Base-by-base conservation (phyloP, 2,329 filamentous ascomycete species). In the Ceratocystis colombiana region DNA sequence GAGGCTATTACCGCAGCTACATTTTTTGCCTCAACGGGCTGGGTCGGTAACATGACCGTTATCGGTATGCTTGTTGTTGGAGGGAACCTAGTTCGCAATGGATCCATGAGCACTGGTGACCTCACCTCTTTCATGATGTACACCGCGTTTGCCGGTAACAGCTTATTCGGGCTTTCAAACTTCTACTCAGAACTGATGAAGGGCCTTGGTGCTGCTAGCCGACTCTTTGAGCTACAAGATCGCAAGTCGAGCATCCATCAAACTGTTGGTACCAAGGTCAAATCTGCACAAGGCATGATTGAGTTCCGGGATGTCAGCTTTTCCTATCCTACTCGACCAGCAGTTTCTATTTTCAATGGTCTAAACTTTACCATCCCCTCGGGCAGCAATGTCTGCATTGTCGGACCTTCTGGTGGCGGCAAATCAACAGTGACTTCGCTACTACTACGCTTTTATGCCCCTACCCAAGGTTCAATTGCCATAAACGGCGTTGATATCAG, bases 111-210 rank as follows among this genome's bases (percentile, higher is more conserved):
- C 6, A 86, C 97, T 61, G 94, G 94, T 71, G 93, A 99, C 70
- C 78, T 99, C 55, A 95, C 94, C 0, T 96, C 91, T 0, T 99
- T 99, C 76, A 83, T 99, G 78, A 97, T 99, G 93, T 99, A 97
- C 76, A 96, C 92, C 2, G 93, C 90, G 2, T 97, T 86, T 75
- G 84, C 85, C 5, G 85, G 85, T 2, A 94, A 89, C 62, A 96
- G 90, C 76, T 83, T 99, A 69, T 96, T 97, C 71, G 94, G 94
- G 3, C 80, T 99, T 1, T 96, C 91, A 3, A 90, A 89, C 66
- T 99, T 99, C 77, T 99, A 96, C 76, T 96, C 92, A 0, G 94
- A 99, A 74, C 81, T 99, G 69, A 99, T 99, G 94, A 99, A 99
- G 76, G 95, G 95, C 53, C 93, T 96, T 3, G 94, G 95, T 72